Evolutionary conservation across 805 yeast species (phyloP).

Genomic region (Pichia exigua): DNA sequence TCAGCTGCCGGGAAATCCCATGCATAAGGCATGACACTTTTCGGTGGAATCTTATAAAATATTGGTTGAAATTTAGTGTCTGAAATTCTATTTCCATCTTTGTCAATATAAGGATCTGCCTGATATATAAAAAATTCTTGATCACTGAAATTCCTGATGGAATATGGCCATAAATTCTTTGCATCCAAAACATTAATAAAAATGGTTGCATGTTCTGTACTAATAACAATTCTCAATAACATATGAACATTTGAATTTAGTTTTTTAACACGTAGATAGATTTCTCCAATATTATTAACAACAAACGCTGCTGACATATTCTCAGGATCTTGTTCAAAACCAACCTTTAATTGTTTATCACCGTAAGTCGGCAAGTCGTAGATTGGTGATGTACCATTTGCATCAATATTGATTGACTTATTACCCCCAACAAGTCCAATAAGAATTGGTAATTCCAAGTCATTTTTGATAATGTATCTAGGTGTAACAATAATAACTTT

Average conservation of each 20-base stretch:
- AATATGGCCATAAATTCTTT: slow-evolving; percentile 81
- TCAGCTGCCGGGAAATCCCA: slow-evolving; percentile 95
- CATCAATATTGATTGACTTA: slow-evolving; percentile 35
- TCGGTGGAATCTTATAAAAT: slow-evolving; percentile 73
- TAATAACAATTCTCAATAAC: slow-evolving; percentile 62
- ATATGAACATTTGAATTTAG: slow-evolving; percentile 54
- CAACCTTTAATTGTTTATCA: slow-evolving; percentile 53
- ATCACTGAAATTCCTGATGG: slow-evolving; percentile 84
- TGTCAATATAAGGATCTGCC: slow-evolving; percentile 62
- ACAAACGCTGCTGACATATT: slow-evolving; percentile 86
- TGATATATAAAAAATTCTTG: slow-evolving; percentile 83
- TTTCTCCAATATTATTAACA: slow-evolving; percentile 76
- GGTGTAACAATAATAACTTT: slow-evolving; percentile 79
- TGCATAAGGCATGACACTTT: slow-evolving; percentile 95
- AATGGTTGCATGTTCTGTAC: slow-evolving; percentile 74
- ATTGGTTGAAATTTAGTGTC: slow-evolving; percentile 66
- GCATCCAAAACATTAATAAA: slow-evolving; percentile 72
- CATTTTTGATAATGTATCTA: slow-evolving; percentile 67
- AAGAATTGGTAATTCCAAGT: slow-evolving; percentile 45
- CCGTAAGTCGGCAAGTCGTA: slow-evolving; percentile 52
- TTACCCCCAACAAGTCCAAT: slow-evolving; percentile 65
- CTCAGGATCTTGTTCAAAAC: slow-evolving; percentile 47
- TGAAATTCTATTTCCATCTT: slow-evolving; percentile 52
- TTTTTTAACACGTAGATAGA: slow-evolving; percentile 61
- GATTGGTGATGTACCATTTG: slow-evolving; percentile 46